These are phyloP conservation scores for Taxillus chinensis DNA, from an alignment of 164 flowering plant genomes.

Conservation along the genomic window DNA sequence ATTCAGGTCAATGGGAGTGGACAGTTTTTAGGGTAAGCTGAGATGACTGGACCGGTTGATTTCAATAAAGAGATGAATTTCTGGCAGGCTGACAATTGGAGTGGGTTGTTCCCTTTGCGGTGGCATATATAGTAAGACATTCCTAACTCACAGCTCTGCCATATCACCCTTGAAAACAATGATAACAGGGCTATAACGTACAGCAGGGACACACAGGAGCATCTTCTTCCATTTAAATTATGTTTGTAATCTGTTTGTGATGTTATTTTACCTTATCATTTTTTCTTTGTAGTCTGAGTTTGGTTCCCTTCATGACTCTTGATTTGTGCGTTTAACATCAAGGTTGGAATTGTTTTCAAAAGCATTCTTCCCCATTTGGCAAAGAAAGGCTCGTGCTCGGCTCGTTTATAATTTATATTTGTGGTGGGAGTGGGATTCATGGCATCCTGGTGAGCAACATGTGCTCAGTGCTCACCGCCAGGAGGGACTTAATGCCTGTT, in stretches of 20 bases:
- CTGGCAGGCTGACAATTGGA: conserved; percentile 80
- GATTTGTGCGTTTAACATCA: background rate
- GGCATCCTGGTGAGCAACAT: too few species aligned
- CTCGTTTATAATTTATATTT: too few species aligned
- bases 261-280: background rate
- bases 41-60: conserved; percentile 75
- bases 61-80: conserved; percentile 68
- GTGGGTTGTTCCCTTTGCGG: conserved; percentile 67
- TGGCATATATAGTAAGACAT: conserved; percentile 82
- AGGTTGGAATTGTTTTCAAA: background rate
- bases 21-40: conserved; percentile 76
- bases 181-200: conserved; percentile 61
- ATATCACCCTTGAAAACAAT: conserved; percentile 61
- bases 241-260: background rate
- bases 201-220: conserved; percentile 84
- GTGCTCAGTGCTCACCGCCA: too few species aligned
- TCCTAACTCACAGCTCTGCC: conserved; percentile 42
- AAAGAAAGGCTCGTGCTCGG: too few species aligned
- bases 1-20: conserved; percentile 76
- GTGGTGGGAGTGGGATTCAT: too few species aligned
- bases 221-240: conserved; percentile 4
- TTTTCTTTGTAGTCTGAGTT: background rate
- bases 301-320: background rate
- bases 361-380: too few species aligned
- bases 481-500: too few species aligned